Evolutionary conservation across 352 stramenopile genomes (phyloP), one percentile per base, ranked within the genome.

Genomic region (Pythium aristosporum): DNA sequence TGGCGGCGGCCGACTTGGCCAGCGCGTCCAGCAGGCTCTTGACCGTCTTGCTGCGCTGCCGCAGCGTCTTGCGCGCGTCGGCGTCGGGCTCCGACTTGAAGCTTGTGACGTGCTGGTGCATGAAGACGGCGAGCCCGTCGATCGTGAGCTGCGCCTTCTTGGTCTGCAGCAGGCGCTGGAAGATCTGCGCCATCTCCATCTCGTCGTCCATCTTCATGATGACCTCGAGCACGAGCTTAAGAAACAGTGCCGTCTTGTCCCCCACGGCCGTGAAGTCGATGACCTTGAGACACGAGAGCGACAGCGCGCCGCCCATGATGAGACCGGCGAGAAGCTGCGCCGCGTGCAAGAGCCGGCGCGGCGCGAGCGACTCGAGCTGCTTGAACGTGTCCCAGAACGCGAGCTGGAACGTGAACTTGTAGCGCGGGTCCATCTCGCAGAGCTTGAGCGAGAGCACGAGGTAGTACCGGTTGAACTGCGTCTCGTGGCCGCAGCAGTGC

Each of bases 371-470:
- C 62, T 85, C 73, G 43, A 92, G 70, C 57, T 97, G 88, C 79
- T 99, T 99, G 71, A 99, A 98, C 41, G 84, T 74, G 76, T 99
- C 97, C 97, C 96, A 99, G 70, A 97, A 99, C 44, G 96, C 91
- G 20, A 99, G 80, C 68, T 98, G 96, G 51, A 98, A 89, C 20
- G 94, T 98, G 66, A 98, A 99, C 62, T 97, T 98, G 74, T 93
- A 97, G 43, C 96, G 92, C 37, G 71, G 77, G 65, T 99, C 92
- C 72, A 94, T 97, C 69, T 98, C 88, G 65, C 94, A 98, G 57
- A 99, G 80, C 42, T 96, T 91, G 42, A 86, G 75, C 5, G 91
- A 93, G 32, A 99, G 81, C 65, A 97, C 80, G 39, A 97, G 84
- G 73, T 99, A 99, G 71, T 92, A 99, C 57, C 88, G 91, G 73